Evolutionary conservation across 2,329 filamentous ascomycete genomes (phyloP).

Genomic region (Cordyceps farinosa): DNA sequence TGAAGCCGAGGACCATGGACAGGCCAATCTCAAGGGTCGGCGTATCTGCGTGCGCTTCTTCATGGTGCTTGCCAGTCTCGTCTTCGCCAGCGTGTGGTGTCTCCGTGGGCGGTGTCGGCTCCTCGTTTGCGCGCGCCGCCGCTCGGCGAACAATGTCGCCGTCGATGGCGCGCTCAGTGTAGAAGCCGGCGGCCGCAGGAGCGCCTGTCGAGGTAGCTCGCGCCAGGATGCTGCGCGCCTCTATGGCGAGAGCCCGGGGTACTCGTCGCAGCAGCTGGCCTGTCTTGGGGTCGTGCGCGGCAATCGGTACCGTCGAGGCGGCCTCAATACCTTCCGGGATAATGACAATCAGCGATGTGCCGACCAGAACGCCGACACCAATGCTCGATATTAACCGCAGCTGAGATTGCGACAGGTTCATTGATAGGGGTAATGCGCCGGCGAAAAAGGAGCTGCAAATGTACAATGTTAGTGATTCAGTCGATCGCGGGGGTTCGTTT

Average conservation of each 20-base stretch:
- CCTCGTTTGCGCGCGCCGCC: slow-evolving; percentile 19
- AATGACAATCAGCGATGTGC: slow-evolving; percentile 93
- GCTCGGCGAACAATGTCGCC: slow-evolving; percentile 10
- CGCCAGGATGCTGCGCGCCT: slow-evolving; percentile 25
- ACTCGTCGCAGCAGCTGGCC: slow-evolving; percentile 32
- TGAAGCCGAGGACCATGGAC: slow-evolving; percentile 81
- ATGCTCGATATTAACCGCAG: slow-evolving; percentile 86
- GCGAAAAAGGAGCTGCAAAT: slow-evolving; percentile 79
- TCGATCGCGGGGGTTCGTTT: slow-evolving; percentile 13
- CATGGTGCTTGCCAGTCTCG: slow-evolving; percentile 31
- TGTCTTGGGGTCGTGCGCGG: slow-evolving; percentile 36
- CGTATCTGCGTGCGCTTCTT: slow-evolving; percentile 38
- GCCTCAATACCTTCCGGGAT: slow-evolving; percentile 96
- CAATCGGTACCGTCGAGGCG: slow-evolving; percentile 59
- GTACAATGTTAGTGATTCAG: slow-evolving; percentile 20
- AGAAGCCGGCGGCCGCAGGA: not conserved
- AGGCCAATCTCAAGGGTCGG: slow-evolving; percentile 79
- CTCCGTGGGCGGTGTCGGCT: slow-evolving; percentile 16
- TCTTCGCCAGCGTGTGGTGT: slow-evolving; percentile 20
- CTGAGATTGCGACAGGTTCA: slow-evolving; percentile 82
- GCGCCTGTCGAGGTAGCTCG: not conserved
- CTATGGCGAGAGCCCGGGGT: slow-evolving; percentile 29
- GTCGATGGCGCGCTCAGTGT: not conserved
- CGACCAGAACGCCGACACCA: slow-evolving; percentile 89
- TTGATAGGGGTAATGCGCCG: slow-evolving; percentile 83